These are phyloP conservation scores for Aspergillus japonicus DNA, from an alignment of 2,329 filamentous ascomycete genomes.

Conservation along the genomic window DNA sequence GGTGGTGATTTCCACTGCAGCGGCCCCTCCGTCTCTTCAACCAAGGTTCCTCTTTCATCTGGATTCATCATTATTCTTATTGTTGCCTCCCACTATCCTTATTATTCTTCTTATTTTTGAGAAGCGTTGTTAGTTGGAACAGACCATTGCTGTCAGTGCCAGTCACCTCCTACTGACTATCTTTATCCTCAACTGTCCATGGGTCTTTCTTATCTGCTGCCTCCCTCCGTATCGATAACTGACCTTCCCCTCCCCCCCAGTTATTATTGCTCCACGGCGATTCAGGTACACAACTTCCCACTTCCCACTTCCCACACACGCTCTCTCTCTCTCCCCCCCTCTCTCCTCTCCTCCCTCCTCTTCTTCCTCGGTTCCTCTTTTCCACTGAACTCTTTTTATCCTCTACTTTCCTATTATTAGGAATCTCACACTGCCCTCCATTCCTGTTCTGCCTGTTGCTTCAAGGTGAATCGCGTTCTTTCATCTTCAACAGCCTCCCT, in stretches of 20 bases:
- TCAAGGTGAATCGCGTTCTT: background rate
- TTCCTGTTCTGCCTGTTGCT: slow-evolving; percentile 15
- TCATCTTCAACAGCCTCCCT: background rate
- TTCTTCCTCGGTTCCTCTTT: background rate
- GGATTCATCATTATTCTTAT: background rate
- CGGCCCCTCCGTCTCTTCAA: slow-evolving; percentile 3
- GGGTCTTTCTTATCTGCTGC: background rate
- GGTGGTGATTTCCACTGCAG: background rate
- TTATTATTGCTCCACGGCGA: background rate
- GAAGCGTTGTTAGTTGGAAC: background rate
- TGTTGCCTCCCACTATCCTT: background rate
- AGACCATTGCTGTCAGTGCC: too few species aligned
- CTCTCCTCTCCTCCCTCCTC: background rate
- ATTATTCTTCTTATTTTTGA: background rate
- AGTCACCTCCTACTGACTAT: too few species aligned
- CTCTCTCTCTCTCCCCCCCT: background rate
- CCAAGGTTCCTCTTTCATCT: slow-evolving; percentile 11
- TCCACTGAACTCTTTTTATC: background rate
- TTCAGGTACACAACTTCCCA: background rate
- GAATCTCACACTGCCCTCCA: slow-evolving; percentile 9
- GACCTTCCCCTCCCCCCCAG: background rate
- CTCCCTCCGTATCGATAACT: background rate
- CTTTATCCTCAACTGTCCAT: too few species aligned
- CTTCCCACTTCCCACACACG: background rate
- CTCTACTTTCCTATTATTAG: background rate